phyloP scores from a whole-genome alignment of 225 moss, liverwort and hornwort genomes.

The Pseudisothecium myosuroides region DNA sequence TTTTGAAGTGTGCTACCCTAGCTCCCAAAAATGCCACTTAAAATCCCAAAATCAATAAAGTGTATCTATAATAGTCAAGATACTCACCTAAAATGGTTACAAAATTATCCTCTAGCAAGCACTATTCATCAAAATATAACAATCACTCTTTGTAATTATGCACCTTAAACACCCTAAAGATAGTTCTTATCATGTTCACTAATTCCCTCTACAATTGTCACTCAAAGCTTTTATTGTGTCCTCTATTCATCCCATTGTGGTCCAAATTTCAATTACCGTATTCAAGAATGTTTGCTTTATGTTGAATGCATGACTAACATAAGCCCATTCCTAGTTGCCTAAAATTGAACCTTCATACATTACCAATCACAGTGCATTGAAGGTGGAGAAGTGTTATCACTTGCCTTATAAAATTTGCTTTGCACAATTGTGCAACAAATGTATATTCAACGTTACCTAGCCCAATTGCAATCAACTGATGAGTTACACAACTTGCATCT shows the following conservation, averaged over 20 bases:
- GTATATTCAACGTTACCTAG: neutral
- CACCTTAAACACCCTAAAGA: neutral
- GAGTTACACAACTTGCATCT: no score
- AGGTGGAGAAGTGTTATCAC: neutral
- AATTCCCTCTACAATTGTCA: neutral
- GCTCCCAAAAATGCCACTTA: neutral
- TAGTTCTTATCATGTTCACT: neutral
- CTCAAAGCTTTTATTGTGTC: neutral
- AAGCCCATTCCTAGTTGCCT: neutral
- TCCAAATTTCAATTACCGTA: neutral
- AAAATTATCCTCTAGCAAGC: neutral
- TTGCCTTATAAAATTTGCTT: neutral
- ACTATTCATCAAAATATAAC: neutral
- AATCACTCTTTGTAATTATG: neutral
- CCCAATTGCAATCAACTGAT: neutral
- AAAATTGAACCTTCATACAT: no score
- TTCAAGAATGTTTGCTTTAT: neutral
- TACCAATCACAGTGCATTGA: neutral
- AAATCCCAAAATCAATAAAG: no score
- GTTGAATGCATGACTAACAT: neutral
- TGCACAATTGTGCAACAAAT: neutral
- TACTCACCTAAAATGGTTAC: neutral
- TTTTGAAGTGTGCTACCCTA: neutral
- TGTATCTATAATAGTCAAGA: neutral
- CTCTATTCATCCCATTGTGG: neutral